A percentile compares a stretch with the other conserved stretches of the same genome.
Conservation (phyloP, 2,329 filamentous ascomycete species). For the Rhynchosporium secalis region DNA sequence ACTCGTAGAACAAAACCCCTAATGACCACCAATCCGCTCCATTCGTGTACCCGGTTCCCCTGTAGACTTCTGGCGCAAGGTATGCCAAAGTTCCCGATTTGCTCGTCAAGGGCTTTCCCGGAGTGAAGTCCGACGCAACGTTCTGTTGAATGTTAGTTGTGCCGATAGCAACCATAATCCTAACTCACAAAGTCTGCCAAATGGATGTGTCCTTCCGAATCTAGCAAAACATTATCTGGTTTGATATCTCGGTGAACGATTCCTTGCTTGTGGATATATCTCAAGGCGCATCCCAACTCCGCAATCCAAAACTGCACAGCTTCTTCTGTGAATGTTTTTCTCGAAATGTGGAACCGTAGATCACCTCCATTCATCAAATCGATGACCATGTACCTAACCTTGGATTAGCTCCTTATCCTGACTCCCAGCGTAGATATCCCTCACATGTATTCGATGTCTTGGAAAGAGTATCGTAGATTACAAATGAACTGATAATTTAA, state of each 20-base stretch:
- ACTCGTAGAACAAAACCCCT: constrained; percentile 97
- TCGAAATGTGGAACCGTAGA: constrained; percentile 93
- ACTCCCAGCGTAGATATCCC: constrained; percentile 39
- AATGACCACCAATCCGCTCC: constrained; percentile 99
- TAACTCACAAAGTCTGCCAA: constrained; percentile 88
- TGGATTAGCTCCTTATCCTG: constrained; percentile 11
- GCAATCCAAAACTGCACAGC: constrained; percentile 97
- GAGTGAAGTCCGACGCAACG: constrained; percentile 89
- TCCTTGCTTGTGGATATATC: constrained; percentile 81
- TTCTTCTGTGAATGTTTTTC: constrained; percentile 97
- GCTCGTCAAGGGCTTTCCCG: constrained; percentile 81
- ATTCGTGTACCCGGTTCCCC: constrained; percentile 82
- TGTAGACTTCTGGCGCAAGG: constrained; percentile 92
- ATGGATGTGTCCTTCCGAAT: constrained; percentile 91
- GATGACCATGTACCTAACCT: constrained; percentile 79
- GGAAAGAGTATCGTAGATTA: constrained; percentile 97
- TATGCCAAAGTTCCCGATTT: constrained; percentile 97
- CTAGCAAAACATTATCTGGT: constrained; percentile 86
- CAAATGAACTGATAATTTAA: constrained; percentile 97
- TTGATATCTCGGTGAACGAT: constrained; percentile 93
- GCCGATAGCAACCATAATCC: constrained; percentile 1
- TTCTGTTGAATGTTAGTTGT: constrained; percentile 62
- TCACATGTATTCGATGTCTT: constrained; percentile 98
- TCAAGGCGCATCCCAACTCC: constrained; percentile 85
- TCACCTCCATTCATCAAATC: constrained; percentile 98